Evolutionary conservation across 2,329 filamentous ascomycete genomes (phyloP), one percentile per base, ranked within the genome.

Genomic region (Arthrobotrys pseudoclavata): DNA sequence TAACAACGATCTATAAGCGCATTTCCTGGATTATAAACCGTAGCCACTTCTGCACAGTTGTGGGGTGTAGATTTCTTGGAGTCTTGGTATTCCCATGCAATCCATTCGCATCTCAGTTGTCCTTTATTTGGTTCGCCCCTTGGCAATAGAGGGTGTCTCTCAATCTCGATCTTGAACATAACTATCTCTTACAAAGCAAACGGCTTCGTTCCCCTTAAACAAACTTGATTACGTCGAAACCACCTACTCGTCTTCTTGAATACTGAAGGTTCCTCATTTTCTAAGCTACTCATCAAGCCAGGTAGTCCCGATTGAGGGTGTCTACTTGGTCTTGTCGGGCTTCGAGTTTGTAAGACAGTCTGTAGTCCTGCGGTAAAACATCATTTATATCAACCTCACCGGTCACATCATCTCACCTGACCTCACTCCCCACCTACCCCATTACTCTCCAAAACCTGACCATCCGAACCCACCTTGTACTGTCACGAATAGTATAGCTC

Each of bases 321-420:
- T 53, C 26, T 18, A 10, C 6, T 22, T 57, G n/a, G 52, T 6
- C n/a, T 53, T 45, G 52, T 42, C 31, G 22, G 20, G 31, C 31
- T 24, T 42, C 55, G 31, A 60, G 55, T 60, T 60, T 60, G 18
- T 42, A 31, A 15, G 18, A 37, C n/a, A 24, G 42, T 45, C n/a
- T 34, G 7, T 9, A 34, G 31, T 20, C 2, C 31, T 15, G n/a
- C 9, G 20, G 20, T 42, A 45, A 57, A 60, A 40, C 13, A 60
- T 12, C 34, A 22, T 42, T 60, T 60, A 60, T 60, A 60, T 66
- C 61, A 40, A 29, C 45, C 37, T 13, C n/a, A 22, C 60, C 34
- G 12, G 3, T 4, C 7, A 29, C 26, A 29, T 29, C 26, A 29
- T 7, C 26, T 29, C 3, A 37, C 34, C 37, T 40, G 37, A 40